These are phyloP conservation scores for Fraxinus nigra DNA, from an alignment of 305 asterid species.

Conservation along the genomic window DNA sequence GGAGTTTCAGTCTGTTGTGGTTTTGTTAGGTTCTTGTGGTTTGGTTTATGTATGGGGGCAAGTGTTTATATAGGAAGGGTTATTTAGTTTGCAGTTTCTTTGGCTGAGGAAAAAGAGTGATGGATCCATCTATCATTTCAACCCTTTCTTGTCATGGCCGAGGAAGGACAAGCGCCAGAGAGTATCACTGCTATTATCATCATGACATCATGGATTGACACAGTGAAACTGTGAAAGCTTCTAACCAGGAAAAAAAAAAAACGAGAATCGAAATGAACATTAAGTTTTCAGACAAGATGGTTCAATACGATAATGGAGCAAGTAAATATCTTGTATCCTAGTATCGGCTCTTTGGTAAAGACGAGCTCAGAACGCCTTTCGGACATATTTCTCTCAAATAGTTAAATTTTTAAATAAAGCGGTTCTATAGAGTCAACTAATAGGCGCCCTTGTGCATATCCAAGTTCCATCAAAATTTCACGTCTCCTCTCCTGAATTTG, in stretches of 20 bases:
- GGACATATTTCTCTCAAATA: background rate
- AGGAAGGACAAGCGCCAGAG: conserved; percentile 49
- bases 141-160: conserved; percentile 78
- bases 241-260: background rate
- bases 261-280: background rate
- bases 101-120: conserved; percentile 36
- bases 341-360: background rate
- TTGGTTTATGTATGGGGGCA: conserved; percentile 27
- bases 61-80: conserved; percentile 46
- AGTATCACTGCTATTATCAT: conserved; percentile 13
- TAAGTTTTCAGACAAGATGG: background rate
- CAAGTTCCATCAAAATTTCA: background rate
- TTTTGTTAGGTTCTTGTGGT: conserved; percentile 25
- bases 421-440: background rate
- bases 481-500: background rate
- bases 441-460: background rate
- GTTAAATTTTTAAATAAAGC: background rate
- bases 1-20: conserved; percentile 17
- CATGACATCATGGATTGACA: conserved; percentile 16
- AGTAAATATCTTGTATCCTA: background rate
- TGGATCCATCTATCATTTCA: conserved; percentile 72
- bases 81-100: conserved; percentile 11
- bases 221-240: background rate
- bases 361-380: background rate
- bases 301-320: background rate